A percentile compares a stretch with the other conserved stretches of the same genome.
These are phyloP conservation scores for Ophiostoma sp. DNA, from an alignment of 2,329 filamentous ascomycete species.

Conservation along the genomic window DNA sequence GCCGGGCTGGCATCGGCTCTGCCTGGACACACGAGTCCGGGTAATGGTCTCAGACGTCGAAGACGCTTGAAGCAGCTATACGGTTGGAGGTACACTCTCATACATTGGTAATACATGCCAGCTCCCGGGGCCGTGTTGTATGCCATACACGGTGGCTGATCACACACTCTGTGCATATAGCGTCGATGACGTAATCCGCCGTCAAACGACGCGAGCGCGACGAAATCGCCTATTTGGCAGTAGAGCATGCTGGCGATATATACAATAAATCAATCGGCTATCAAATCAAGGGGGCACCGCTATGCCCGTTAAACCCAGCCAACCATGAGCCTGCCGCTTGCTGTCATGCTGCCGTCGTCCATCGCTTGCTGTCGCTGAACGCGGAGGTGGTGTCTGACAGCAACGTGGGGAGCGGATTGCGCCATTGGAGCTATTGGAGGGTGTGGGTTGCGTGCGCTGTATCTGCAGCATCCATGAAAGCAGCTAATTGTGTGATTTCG, in stretches of 20 bases:
- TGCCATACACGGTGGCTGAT: not conserved
- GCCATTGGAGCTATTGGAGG: not conserved
- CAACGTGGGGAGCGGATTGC: conserved; percentile 1
- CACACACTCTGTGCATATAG: conserved; percentile 9
- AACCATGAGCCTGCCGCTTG: not conserved
- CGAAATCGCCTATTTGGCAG: not conserved
- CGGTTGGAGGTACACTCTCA: not conserved
- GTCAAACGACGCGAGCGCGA: conserved; percentile 9
- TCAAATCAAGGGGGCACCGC: not conserved
- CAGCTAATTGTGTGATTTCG: not conserved
- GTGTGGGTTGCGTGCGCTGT: not conserved
- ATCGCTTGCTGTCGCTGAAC: not conserved
- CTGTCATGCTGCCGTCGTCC: not conserved
- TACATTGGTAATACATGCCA: not conserved
- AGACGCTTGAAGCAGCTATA: not conserved
- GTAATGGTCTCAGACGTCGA: not conserved
- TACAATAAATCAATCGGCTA: not conserved
- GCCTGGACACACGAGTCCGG: conserved; percentile 7
- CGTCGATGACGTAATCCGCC: conserved; percentile 11
- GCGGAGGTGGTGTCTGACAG: conserved; percentile 8
- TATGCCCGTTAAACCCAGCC: not conserved
- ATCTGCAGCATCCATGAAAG: not conserved
- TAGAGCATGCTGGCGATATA: not conserved
- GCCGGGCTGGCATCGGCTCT: conserved; percentile 4
- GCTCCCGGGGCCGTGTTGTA: not conserved